Evolutionary conservation across 345 rosid genomes (phyloP), one percentile per base, ranked within the genome.

Genomic region (Salix caprea): DNA sequence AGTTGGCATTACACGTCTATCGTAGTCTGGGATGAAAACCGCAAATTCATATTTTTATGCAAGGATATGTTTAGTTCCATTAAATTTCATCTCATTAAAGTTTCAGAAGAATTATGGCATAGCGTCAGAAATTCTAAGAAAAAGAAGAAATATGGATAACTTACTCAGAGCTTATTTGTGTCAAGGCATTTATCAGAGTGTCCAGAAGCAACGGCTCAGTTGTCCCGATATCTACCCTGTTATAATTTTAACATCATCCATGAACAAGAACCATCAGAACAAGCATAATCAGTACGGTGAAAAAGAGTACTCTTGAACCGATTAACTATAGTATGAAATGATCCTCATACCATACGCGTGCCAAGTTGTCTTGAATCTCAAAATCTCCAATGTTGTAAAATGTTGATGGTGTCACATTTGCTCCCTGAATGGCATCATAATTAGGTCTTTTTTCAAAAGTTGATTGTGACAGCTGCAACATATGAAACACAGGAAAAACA

Each of bases 151-250:
- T 56, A 78, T 23, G 44, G 21, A 37, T 23, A 80, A 74, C 93
- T 82, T 85, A 93, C 99, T 95, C 97, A 0, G 96, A 89, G 84
- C 99, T 95, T 77, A 95, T 89, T 78, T 93, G 98, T 50, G 92
- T 93, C 87, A 93, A 78, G 15, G 97, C 97, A 79, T 95, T 93
- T 54, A 95, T 88, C 84, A 95, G 67, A 83, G 88, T 84, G 72
- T 95, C 98, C 26, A 95, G 87, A 80, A 95, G 81, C 90, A 95
- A 81, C 26, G 97, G 92, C 76, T 95, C 96, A 3, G 85, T 77
- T 21, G 86, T 93, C 62, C 99, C 96, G 73, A 95, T 90, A 82
- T 93, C 99, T 6, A 93, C 90, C 99, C 96, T 95, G 85, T 79
- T 71, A 67, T 62, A 74, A 19, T 81, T 69, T 32, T 44, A 68